Conservation (phyloP, 2,329 filamentous ascomycete genomes). For the Tolypocladium sp. region DNA sequence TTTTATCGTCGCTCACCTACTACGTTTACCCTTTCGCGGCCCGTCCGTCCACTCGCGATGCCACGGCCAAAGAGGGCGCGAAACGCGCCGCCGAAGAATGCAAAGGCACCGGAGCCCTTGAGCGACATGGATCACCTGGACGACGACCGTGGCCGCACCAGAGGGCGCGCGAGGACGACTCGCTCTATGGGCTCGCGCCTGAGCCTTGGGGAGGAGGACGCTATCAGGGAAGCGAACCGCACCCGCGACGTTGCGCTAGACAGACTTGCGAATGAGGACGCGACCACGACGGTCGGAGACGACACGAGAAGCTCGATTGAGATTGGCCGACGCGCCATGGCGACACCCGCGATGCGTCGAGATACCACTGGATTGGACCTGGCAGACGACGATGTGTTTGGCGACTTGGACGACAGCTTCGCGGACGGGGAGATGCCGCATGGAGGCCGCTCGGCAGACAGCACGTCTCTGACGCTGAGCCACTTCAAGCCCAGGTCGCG, state of each 20-base stretch:
- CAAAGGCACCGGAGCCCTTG: background rate
- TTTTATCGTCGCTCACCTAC: background rate
- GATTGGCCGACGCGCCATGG: conserved; percentile 24
- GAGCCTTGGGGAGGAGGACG: conserved; percentile 15
- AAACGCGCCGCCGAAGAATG: conserved; percentile 1
- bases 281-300: conserved; percentile 14
- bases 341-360: conserved; percentile 23
- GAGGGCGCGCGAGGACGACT: conserved; percentile 11
- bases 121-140: conserved; percentile 5
- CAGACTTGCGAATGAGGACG: conserved; percentile 23
- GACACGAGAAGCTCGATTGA: conserved; percentile 25
- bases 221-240: conserved; percentile 14
- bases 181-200: conserved; percentile 6
- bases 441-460: conserved; percentile 29
- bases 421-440: conserved; percentile 25
- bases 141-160: conserved; percentile 14
- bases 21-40: too few species aligned
- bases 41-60: conserved; percentile 1
- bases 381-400: conserved; percentile 38
- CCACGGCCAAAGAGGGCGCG: conserved; percentile 8
- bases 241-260: conserved; percentile 27
- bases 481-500: conserved; percentile 36
- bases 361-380: conserved; percentile 40
- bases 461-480: conserved; percentile 36
- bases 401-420: conserved; percentile 33